A percentile compares a stretch with the other conserved stretches of the same genome.
Evolutionary conservation across 176 grass and related monocot species (phyloP).

Genomic region (Aegilops longissima): DNA sequence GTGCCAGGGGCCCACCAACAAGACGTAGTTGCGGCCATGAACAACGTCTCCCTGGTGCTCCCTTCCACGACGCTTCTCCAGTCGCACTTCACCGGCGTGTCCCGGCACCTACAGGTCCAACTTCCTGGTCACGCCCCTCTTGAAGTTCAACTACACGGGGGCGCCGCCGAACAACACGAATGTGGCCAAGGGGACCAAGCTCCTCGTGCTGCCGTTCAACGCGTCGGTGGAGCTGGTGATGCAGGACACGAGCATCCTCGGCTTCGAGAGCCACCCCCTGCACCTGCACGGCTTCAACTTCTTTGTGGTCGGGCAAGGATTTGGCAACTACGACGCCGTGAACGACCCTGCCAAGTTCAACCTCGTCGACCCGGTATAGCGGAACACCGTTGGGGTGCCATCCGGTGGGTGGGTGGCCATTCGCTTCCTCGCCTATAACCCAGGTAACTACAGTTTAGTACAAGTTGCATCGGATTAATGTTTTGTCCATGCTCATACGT

Average conservation of each 20-base stretch:
- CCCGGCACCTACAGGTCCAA: conserved; percentile 40
- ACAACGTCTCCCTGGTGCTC: conserved; percentile 65
- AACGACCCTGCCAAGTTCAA: conserved; percentile 61
- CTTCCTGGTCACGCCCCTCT: conserved; percentile 30
- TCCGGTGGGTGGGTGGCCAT: conserved; percentile 66
- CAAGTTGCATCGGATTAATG: not conserved
- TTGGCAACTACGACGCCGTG: conserved; percentile 52
- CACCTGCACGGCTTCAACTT: conserved; percentile 86
- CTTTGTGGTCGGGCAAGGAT: conserved; percentile 63
- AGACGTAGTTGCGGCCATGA: conserved; percentile 25
- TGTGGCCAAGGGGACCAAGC: conserved; percentile 48
- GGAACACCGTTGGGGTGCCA: conserved; percentile 69
- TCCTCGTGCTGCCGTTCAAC: conserved; percentile 44
- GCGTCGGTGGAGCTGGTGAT: conserved; percentile 64
- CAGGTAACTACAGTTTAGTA: conserved; percentile 28
- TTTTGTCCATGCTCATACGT: not conserved
- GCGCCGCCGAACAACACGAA: conserved; percentile 55
- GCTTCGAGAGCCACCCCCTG: conserved; percentile 73
- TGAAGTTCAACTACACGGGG: conserved; percentile 63
- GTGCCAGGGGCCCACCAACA: no score
- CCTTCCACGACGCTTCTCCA: conserved; percentile 53
- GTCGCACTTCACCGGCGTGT: conserved; percentile 51
- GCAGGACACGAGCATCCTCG: conserved; percentile 71
- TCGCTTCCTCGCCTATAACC: conserved; percentile 70
- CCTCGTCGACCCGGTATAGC: conserved; percentile 70